Evolutionary conservation across 768 basidiomycete genomes (phyloP).

Genomic region (Hygrocybe coccinea): DNA sequence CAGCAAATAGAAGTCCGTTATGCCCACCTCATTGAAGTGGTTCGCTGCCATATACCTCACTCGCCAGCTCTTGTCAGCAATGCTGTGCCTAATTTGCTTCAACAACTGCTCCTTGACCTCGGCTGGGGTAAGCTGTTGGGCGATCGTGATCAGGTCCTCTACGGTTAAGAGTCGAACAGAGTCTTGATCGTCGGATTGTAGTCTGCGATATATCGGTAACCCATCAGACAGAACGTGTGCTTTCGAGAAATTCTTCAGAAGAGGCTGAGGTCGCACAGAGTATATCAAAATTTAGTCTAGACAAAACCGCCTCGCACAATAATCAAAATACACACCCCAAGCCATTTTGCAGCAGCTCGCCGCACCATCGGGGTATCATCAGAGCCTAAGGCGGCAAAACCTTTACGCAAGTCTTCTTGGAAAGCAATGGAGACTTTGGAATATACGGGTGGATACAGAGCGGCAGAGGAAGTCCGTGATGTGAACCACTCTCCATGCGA

Average conservation of each 20-base stretch:
- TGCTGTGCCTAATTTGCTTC: constrained; percentile 81
- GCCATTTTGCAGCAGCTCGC: constrained; percentile 92
- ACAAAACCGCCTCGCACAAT: constrained; percentile 1
- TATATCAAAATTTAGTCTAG: constrained; percentile 7
- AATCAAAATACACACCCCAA: constrained; percentile 76
- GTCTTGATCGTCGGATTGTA: constrained; percentile 95
- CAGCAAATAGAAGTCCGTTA: neutral
- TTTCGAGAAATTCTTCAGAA: constrained; percentile 74
- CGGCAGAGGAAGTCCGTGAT: constrained; percentile 91
- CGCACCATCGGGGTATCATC: constrained; percentile 99
- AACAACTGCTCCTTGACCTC: constrained; percentile 89
- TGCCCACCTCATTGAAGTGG: constrained; percentile 86
- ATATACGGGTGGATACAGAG: constrained; percentile 89
- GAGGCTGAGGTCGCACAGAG: constrained; percentile 46
- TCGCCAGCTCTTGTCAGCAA: constrained; percentile 96
- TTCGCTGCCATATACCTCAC: constrained; percentile 98
- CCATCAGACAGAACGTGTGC: constrained; percentile 81
- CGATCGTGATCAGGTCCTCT: constrained; percentile 91
- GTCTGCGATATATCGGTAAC: constrained; percentile 86
- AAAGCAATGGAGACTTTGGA: constrained; percentile 63
- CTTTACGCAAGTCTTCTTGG: constrained; percentile 85
- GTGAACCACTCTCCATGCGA: constrained; percentile 98
- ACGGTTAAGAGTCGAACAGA: constrained; percentile 94
- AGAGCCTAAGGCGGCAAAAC: constrained; percentile 72
- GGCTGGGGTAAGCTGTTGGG: constrained; percentile 73